Evolutionary conservation across 148 eudicot genomes (phyloP).

Genomic region (Nepenthes mirabilis): DNA sequence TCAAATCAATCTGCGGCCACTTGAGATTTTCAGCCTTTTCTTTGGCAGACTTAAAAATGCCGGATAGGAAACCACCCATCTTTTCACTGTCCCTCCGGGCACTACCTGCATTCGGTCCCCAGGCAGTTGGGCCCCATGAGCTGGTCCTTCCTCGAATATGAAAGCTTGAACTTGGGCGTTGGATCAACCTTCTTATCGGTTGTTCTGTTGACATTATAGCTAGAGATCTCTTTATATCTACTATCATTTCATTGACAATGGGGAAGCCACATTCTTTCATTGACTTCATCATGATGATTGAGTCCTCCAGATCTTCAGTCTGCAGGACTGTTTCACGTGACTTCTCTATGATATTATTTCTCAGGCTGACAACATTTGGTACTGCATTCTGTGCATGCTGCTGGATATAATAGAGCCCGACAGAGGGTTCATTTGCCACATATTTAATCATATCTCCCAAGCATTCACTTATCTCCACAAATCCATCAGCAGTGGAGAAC

Average conservation of each 20-base stretch:
- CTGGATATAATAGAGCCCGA: slow-evolving; percentile 82
- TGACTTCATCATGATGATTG: slow-evolving; percentile 49
- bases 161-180: slow-evolving; percentile 27
- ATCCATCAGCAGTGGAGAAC: slow-evolving; percentile 76
- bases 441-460: slow-evolving; percentile 79
- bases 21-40: slow-evolving; percentile 40
- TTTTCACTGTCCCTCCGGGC: slow-evolving; percentile 15
- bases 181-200: slow-evolving; percentile 45
- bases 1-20: slow-evolving; percentile 35
- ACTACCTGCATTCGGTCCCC: slow-evolving; percentile 31
- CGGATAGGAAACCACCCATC: slow-evolving; percentile 34
- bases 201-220: slow-evolving; percentile 44
- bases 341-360: slow-evolving; percentile 32
- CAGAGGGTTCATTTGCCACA: slow-evolving; percentile 88
- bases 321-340: slow-evolving; percentile 56
- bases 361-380: slow-evolving; percentile 62
- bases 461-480: slow-evolving; percentile 62
- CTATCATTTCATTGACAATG: slow-evolving; percentile 65
- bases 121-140: slow-evolving; percentile 48
- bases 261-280: slow-evolving; percentile 81
- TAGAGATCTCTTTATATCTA: slow-evolving; percentile 50
- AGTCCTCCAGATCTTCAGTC: slow-evolving; percentile 80
- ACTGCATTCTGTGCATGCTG: slow-evolving; percentile 77
- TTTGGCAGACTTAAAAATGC: slow-evolving; percentile 51
- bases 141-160: slow-evolving; percentile 25